Base-by-base conservation (phyloP, 306 rosid species). In the Trifolium repens region DNA sequence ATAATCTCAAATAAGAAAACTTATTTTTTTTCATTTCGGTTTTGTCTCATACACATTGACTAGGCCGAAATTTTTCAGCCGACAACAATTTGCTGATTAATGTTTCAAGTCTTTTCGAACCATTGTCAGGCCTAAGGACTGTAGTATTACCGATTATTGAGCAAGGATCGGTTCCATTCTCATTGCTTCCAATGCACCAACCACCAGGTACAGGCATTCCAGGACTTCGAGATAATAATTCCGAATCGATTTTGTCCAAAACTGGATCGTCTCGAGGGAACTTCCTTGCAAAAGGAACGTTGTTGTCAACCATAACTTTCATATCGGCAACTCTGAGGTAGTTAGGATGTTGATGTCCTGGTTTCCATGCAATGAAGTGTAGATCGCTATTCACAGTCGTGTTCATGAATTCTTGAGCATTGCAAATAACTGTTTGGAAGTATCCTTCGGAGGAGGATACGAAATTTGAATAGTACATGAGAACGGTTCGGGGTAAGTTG, bases 331-430 rank as follows among this genome's bases (percentile, higher is more conserved):
- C 19, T 19, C 77, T 88, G 71, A 96, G 99, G 85, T 92, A 86
- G 86, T 92, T 98, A 44, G 99, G 99, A 69, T 96, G 99, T 76
- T 96, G 99, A 85, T n/a, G n/a, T n/a, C n/a, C n/a, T n/a, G n/a
- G n/a, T 96, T 96, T 52, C 99, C 99, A 96, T 4, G 99, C 68
- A 78, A 96, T 96, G 85, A 79, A 96, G 84, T 96, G 99, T 57
- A 96, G 93, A 70, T 96, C 99, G 32, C 77, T 89, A 70, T 96
- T 96, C 81, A 96, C 99, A 0, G 99, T 96, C 19, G 97, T 96
- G 89, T 96, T 96, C 67, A 78, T 85, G 88, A 96, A 96, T 79
- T 89, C 98, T 83, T 88, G 90, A 17, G 99, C 98, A 8, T 96
- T 96, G 79, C 99, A 96, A 27, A 96, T 80, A 62, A 96, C 99